Conservation (phyloP, 768 basidiomycete species). For the Mycena sanguinolenta region DNA sequence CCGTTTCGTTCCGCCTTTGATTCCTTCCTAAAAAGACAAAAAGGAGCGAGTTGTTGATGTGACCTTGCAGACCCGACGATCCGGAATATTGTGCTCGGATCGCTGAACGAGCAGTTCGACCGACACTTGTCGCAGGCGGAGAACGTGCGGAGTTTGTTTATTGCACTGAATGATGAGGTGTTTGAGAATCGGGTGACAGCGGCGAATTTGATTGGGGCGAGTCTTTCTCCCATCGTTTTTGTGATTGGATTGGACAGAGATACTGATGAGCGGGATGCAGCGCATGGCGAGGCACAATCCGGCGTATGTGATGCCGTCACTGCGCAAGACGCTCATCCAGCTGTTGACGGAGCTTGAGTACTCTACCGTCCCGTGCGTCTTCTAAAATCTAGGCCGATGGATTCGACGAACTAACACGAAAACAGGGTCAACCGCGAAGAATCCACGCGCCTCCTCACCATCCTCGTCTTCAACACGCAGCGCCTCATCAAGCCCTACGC, state of each 20-base stretch:
- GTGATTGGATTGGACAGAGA: background rate
- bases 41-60: slow-evolving; percentile 1
- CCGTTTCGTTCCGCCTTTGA: slow-evolving; percentile 37
- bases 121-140: slow-evolving; percentile 97
- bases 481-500: slow-evolving; percentile 96
- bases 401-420: background rate
- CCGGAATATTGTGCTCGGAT: slow-evolving; percentile 52
- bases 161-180: slow-evolving; percentile 96
- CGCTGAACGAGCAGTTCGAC: slow-evolving; percentile 94
- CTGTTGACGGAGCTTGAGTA: slow-evolving; percentile 97
- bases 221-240: slow-evolving; percentile 2
- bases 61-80: slow-evolving; percentile 27
- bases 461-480: slow-evolving; percentile 91
- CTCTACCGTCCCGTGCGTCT: slow-evolving; percentile 78
- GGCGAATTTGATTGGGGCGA: slow-evolving; percentile 83
- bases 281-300: slow-evolving; percentile 95
- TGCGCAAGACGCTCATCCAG: slow-evolving; percentile 95
- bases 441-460: slow-evolving; percentile 89
- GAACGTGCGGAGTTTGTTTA: slow-evolving; percentile 98
- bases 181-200: slow-evolving; percentile 94
- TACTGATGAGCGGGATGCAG: background rate
- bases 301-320: slow-evolving; percentile 99
- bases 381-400: too few species aligned
- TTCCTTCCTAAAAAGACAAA: too few species aligned
- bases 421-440: slow-evolving; percentile 88